Evolutionary conservation across 129 eudicot species (phyloP), one percentile per base, ranked within the genome.

Genomic region (Dittrichia graveolens): DNA sequence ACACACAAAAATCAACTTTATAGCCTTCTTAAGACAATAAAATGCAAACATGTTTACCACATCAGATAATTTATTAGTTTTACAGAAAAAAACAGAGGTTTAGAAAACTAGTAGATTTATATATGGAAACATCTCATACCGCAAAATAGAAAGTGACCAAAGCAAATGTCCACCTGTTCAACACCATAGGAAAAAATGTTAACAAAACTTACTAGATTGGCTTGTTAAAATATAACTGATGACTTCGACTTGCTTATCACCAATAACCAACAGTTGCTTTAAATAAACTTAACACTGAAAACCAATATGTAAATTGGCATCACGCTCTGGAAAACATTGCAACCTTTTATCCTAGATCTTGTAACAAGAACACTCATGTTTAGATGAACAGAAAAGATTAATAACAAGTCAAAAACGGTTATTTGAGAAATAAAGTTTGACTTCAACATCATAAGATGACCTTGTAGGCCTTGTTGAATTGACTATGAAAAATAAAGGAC

Each of bases 111-210:
- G 68, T 40, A 52, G 68, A 67, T 24, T 24, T 49, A 61, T 10
- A 66, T 47, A 39, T 72, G 61, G 78, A 74, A 73, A 53, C 35
- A 67, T 24, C 56, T 68, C 88, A 40, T 91, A 94, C 99, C 91
- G 82, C 96, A 65, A 95, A 95, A 83, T 88, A 91, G 76, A 95
- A 57, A 35, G 96, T 88, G 62, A 89, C 91, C 84, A 95, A 74
- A 56, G 88, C 14, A 76, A 95, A 91, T 35, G 99, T 95, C 96
- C 97, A 95, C 88, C 99, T 95, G 88, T 80, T 85, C 54, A 71
- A 61, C 64, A 75, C 56, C 50, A 78, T 43, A 46, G 39, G 34
- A 31, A 9, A 41, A 57, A 5, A 42, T 34, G n/a, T 73, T 43
- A 71, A 53, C 34, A 4, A 80, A 60, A 13, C 8, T 40, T 15